These are phyloP conservation scores for Penicillium waksmanii DNA, from an alignment of 495 filamentous ascomycete genomes.

Conservation along the genomic window DNA sequence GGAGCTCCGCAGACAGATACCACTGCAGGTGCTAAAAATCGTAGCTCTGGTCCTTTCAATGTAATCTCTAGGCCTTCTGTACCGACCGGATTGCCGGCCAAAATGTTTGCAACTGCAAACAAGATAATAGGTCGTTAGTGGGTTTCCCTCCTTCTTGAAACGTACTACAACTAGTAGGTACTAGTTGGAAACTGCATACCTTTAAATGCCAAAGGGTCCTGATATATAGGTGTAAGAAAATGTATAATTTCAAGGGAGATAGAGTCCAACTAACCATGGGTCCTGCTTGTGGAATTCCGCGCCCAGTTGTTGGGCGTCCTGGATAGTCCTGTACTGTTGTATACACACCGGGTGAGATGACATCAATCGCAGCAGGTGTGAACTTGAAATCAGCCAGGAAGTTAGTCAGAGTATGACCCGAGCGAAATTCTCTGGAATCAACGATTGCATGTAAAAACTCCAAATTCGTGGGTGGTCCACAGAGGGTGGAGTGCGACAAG, in stretches of 20 bases:
- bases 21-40: constrained; percentile 52
- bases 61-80: constrained; percentile 63
- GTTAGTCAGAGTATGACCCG: constrained; percentile 57
- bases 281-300: constrained; percentile 53
- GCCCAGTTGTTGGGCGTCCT: constrained; percentile 55
- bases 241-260: too few species aligned
- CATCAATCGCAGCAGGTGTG: constrained; percentile 55
- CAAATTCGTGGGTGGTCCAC: constrained; percentile 61
- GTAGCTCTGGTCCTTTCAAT: constrained; percentile 59
- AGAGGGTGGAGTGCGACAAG: constrained; percentile 47
- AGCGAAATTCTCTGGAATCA: constrained; percentile 42
- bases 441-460: constrained; percentile 53
- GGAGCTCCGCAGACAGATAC: constrained; percentile 59
- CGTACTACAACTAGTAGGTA: too few species aligned
- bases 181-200: too few species aligned
- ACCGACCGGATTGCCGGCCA: constrained; percentile 57
- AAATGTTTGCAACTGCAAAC: constrained; percentile 44
- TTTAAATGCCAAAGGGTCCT: too few species aligned
- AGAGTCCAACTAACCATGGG: constrained; percentile 51
- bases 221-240: too few species aligned
- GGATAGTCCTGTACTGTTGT: constrained; percentile 64
- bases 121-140: too few species aligned
- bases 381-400: constrained; percentile 57
- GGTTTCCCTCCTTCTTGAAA: too few species aligned
- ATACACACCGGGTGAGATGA: constrained; percentile 58